Evolutionary conservation across 2,329 filamentous ascomycete species (phyloP).

Genomic region (Aspergillus latus): DNA sequence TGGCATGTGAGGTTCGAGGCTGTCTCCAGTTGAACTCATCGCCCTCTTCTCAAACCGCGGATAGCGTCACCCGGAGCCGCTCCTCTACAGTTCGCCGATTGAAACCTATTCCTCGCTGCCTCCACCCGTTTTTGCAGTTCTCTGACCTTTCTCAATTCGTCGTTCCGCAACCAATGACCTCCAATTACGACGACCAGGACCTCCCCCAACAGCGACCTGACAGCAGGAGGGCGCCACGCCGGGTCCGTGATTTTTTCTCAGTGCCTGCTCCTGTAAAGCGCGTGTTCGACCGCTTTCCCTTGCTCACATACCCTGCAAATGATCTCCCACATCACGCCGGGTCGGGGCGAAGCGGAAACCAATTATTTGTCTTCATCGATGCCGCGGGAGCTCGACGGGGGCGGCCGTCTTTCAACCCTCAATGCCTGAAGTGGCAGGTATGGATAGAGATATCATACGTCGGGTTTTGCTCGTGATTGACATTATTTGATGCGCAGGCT

Average conservation of each 20-base stretch:
- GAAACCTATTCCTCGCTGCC: neutral
- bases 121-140: slow-evolving; percentile 3
- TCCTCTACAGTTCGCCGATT: neutral
- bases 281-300: slow-evolving; percentile 81
- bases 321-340: slow-evolving; percentile 66
- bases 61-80: slow-evolving; percentile 1
- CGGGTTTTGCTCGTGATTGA: slow-evolving; percentile 1
- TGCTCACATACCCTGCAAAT: slow-evolving; percentile 73
- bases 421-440: slow-evolving; percentile 96
- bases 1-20: slow-evolving; percentile 3
- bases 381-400: slow-evolving; percentile 61
- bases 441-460: neutral
- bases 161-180: slow-evolving; percentile 25
- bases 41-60: neutral
- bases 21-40: neutral
- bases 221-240: slow-evolving; percentile 21
- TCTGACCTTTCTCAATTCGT: neutral
- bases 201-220: slow-evolving; percentile 26
- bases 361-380: slow-evolving; percentile 75
- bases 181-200: slow-evolving; percentile 23
- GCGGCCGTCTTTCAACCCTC: slow-evolving; percentile 81
- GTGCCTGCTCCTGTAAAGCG: slow-evolving; percentile 71
- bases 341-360: slow-evolving; percentile 49
- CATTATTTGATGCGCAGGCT: slow-evolving; percentile 54
- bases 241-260: slow-evolving; percentile 37